Evolutionary conservation across 106 monocot species (phyloP).

Genomic region (Apostasia ramifera): DNA sequence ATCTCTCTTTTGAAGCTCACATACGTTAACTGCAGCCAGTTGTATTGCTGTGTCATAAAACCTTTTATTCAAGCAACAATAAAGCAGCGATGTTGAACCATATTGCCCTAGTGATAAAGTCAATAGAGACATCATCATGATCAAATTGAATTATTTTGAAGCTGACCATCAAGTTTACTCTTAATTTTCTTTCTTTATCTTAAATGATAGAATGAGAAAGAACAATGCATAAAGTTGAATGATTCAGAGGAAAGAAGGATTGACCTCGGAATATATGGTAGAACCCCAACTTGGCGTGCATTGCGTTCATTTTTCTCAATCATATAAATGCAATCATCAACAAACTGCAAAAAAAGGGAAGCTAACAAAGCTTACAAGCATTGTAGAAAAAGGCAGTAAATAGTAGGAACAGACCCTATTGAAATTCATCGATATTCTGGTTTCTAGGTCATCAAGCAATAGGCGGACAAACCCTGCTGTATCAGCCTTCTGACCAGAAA

Average conservation of each 20-base stretch:
- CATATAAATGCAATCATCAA: constrained; percentile 88
- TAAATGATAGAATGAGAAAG: neutral
- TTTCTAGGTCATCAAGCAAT: constrained; percentile 83
- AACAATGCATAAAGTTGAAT: neutral
- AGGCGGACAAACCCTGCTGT: constrained; percentile 83
- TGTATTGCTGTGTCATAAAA: no score
- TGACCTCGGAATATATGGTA: constrained; percentile 84
- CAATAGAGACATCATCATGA: no score
- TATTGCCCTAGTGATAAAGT: no score
- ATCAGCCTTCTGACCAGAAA: constrained; percentile 95
- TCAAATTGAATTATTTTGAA: no score
- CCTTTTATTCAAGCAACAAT: no score
- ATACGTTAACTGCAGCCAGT: no score
- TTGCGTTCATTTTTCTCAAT: constrained; percentile 85
- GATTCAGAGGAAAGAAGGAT: neutral
- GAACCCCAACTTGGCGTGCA: constrained; percentile 67
- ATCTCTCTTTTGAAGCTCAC: no score
- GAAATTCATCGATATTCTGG: constrained; percentile 67
- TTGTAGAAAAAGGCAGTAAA: neutral
- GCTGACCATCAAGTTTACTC: no score
- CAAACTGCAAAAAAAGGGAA: constrained; percentile 52
- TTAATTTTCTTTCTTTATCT: neutral
- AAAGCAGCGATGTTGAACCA: no score
- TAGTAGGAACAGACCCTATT: constrained; percentile 32
- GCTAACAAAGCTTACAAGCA: constrained; percentile 2